phyloP scores from a whole-genome alignment of 2,329 filamentous ascomycete species.

The Claviceps sp. region DNA sequence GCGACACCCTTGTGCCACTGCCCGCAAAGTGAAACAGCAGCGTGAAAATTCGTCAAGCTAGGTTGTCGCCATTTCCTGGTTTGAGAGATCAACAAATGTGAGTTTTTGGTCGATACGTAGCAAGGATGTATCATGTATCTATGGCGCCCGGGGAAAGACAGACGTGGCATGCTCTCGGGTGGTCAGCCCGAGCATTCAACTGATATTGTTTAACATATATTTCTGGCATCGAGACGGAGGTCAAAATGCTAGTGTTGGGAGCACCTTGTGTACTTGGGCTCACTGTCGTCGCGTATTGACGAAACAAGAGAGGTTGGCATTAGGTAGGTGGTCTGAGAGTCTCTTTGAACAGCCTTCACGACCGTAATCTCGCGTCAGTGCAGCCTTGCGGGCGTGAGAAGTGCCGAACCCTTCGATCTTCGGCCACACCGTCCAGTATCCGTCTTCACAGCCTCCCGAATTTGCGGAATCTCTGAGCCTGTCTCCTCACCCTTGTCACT shows the following conservation, averaged over 20 bases:
- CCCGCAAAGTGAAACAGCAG: neutral
- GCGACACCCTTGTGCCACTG: neutral
- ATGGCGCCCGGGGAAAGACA: neutral
- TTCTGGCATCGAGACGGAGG: neutral
- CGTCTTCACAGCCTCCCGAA: neutral
- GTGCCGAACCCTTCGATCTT: neutral
- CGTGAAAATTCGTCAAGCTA: neutral
- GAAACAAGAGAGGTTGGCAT: neutral
- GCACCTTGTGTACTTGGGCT: neutral
- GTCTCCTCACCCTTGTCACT: neutral
- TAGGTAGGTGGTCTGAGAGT: neutral
- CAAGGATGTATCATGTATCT: neutral
- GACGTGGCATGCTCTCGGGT: neutral
- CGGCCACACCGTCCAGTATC: neutral
- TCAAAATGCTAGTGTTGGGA: neutral
- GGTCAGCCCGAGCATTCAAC: neutral
- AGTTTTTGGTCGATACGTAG: neutral
- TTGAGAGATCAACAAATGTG: neutral
- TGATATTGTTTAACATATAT: neutral
- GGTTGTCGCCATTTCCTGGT: neutral
- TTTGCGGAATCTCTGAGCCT: neutral
- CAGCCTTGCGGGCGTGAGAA: neutral
- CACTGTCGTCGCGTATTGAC: neutral
- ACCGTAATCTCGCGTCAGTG: neutral
- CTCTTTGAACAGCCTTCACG: neutral